A percentile compares a stretch with the other conserved stretches of the same genome.
Conservation (phyloP, 495 filamentous ascomycete species). For the Aspergillus olivimuriae region DNA sequence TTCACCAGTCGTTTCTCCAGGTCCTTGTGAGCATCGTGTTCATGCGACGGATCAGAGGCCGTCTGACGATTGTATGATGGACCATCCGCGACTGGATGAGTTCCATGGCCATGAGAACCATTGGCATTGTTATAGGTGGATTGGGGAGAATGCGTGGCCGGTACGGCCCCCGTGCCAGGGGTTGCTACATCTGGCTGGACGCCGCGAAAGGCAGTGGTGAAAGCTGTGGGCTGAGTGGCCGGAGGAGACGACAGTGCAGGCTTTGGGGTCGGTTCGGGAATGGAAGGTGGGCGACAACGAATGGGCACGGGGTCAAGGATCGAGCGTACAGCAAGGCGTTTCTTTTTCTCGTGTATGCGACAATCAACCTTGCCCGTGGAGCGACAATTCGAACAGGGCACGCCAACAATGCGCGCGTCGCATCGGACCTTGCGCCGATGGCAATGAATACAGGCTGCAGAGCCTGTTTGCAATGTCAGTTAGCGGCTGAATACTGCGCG, state of each 20-base stretch:
- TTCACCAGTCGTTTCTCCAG: slow-evolving; percentile 41
- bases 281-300: slow-evolving; percentile 35
- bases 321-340: slow-evolving; percentile 38
- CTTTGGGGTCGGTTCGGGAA: slow-evolving; percentile 20
- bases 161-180: slow-evolving; percentile 9
- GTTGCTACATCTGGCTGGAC: slow-evolving; percentile 17
- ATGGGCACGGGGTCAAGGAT: slow-evolving; percentile 46
- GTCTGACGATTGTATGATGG: slow-evolving; percentile 22
- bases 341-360: slow-evolving; percentile 45
- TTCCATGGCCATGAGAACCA: slow-evolving; percentile 11
- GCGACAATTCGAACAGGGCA: slow-evolving; percentile 42
- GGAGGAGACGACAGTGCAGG: slow-evolving; percentile 15
- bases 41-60: slow-evolving; percentile 20
- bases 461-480: slow-evolving; percentile 18
- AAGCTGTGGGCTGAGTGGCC: slow-evolving; percentile 20
- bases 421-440: slow-evolving; percentile 46
- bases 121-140: slow-evolving; percentile 1
- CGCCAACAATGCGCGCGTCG: slow-evolving; percentile 39
- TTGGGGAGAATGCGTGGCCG: slow-evolving; percentile 4
- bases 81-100: slow-evolving; percentile 15
- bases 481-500: neutral
- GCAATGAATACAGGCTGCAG: slow-evolving; percentile 41
- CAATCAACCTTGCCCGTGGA: slow-evolving; percentile 41
- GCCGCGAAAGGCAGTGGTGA: slow-evolving; percentile 25
- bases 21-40: slow-evolving; percentile 29